Conservation (phyloP, 306 rosid genomes). For the Cucurbita argyrosperma region DNA sequence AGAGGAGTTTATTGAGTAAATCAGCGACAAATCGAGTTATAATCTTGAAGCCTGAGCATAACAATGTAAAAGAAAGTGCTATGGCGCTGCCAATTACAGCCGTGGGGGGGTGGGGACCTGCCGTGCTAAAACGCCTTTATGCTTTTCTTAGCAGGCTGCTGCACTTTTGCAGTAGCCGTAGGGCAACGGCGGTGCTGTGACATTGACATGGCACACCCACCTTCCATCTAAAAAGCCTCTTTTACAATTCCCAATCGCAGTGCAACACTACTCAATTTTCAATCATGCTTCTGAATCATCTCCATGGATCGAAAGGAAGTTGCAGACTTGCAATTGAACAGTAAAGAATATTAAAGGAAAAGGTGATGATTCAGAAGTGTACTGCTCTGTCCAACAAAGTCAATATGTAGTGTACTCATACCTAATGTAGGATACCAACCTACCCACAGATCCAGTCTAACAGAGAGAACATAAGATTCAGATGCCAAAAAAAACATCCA, state of each 20-base stretch:
- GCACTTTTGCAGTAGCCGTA: background rate
- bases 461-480: background rate
- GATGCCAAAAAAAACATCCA: background rate
- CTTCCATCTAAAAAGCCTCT: constrained; percentile 1
- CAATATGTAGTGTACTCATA: background rate
- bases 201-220: background rate
- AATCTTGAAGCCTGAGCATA: background rate
- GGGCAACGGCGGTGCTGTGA: background rate
- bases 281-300: background rate
- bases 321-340: background rate
- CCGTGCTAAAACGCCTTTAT: background rate
- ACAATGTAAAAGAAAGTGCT: background rate
- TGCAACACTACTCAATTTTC: background rate
- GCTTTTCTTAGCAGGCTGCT: background rate
- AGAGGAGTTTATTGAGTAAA: background rate
- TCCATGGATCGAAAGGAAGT: constrained; percentile 1
- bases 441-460: background rate
- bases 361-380: too few relatives aligned
- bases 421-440: background rate
- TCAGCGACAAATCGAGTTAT: background rate
- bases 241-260: background rate
- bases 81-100: background rate
- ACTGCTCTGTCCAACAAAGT: background rate
- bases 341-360: background rate
- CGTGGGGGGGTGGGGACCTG: background rate